Evolutionary conservation across 2,329 filamentous ascomycete genomes (phyloP).

Genomic region (Fusarium sp.): DNA sequence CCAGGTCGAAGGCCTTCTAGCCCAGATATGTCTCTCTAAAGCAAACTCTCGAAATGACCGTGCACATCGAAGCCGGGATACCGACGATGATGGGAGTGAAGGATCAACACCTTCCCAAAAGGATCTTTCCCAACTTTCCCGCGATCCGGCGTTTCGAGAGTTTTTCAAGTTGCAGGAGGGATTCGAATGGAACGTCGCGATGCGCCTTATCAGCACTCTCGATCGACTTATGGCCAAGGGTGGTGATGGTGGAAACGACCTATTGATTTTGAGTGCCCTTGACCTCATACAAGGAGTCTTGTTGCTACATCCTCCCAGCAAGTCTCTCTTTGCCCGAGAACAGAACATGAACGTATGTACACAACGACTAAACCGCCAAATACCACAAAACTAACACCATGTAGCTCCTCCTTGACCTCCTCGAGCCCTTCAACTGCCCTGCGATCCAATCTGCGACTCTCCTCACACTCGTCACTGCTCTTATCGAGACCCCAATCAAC

Average conservation of each 20-base stretch:
- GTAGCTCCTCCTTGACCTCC: slow-evolving; percentile 87
- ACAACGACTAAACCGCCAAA: neutral
- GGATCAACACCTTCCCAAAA: slow-evolving; percentile 61
- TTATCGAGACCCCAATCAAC: slow-evolving; percentile 87
- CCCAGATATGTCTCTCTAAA: slow-evolving; percentile 87
- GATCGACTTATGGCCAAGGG: slow-evolving; percentile 87
- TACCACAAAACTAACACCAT: slow-evolving; percentile 17
- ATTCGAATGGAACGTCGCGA: slow-evolving; percentile 97
- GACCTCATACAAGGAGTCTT: slow-evolving; percentile 90
- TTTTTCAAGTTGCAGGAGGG: slow-evolving; percentile 97
- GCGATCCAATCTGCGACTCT: slow-evolving; percentile 91
- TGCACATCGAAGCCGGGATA: slow-evolving; percentile 30
- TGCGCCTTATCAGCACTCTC: slow-evolving; percentile 84
- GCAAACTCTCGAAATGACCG: slow-evolving; percentile 55
- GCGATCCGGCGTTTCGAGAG: slow-evolving; percentile 90
- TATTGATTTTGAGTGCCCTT: slow-evolving; percentile 87
- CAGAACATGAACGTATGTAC: slow-evolving; percentile 88
- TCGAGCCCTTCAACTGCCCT: slow-evolving; percentile 91
- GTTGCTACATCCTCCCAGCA: slow-evolving; percentile 89
- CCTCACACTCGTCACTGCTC: slow-evolving; percentile 86
- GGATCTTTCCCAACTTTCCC: slow-evolving; percentile 73
- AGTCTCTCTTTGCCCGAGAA: slow-evolving; percentile 86
- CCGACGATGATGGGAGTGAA: slow-evolving; percentile 51
- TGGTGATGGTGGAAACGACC: slow-evolving; percentile 83
- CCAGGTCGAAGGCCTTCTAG: slow-evolving; percentile 92